Evolutionary conservation across 192 early-diverging fungal species (phyloP).

Genomic region (Entomortierella beljakovae): DNA sequence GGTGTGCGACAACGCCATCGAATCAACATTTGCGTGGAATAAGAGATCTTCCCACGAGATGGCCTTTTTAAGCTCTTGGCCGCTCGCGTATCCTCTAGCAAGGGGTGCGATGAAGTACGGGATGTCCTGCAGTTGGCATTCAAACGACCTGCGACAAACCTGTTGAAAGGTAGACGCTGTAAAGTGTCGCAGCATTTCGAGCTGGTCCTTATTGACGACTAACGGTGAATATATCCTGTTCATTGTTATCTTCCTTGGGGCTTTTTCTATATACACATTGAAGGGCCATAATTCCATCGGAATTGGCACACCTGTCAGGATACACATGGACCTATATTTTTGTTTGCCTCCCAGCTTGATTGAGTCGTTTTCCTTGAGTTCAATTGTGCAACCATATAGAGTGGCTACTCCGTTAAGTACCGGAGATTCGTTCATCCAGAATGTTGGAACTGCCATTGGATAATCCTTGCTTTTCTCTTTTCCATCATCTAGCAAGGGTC

Average conservation of each 20-base stretch:
- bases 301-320: slow-evolving; percentile 58
- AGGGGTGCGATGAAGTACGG: slow-evolving; percentile 70
- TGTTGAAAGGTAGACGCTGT: slow-evolving; percentile 62
- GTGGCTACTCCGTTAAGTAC: neutral
- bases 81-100: slow-evolving; percentile 36
- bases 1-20: too few relatives aligned
- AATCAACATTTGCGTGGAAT: too few relatives aligned
- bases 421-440: slow-evolving; percentile 49
- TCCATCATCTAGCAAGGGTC: neutral
- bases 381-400: slow-evolving; percentile 49
- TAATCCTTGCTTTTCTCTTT: slow-evolving; percentile 37
- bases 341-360: slow-evolving; percentile 29
- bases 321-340: slow-evolving; percentile 54
- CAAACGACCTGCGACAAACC: slow-evolving; percentile 59
- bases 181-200: slow-evolving; percentile 63
- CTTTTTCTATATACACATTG: slow-evolving; percentile 49
- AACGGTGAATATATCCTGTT: slow-evolving; percentile 12
- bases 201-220: slow-evolving; percentile 42
- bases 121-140: slow-evolving; percentile 61
- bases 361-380: slow-evolving; percentile 31
- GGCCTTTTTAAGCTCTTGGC: slow-evolving; percentile 30
- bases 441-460: slow-evolving; percentile 29
- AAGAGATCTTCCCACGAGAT: slow-evolving; percentile 62
- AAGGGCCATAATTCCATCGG: slow-evolving; percentile 39
- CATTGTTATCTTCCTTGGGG: slow-evolving; percentile 23